These are phyloP conservation scores for Houttuynia cordata DNA, from an alignment of 164 flowering plant genomes.

Conservation along the genomic window DNA sequence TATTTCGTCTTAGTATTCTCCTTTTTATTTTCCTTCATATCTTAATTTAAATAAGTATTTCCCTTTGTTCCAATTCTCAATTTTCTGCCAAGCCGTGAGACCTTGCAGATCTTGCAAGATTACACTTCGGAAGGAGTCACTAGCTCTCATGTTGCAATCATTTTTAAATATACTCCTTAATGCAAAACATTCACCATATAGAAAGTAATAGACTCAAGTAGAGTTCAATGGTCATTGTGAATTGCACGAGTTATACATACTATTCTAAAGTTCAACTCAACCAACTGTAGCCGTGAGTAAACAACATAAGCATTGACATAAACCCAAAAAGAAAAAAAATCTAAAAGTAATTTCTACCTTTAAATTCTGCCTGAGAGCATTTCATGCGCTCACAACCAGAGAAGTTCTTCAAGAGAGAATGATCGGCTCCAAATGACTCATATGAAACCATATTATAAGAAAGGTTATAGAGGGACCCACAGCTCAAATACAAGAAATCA, in stretches of 20 bases:
- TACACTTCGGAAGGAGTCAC: neutral
- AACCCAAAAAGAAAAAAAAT: neutral
- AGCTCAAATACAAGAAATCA: no score
- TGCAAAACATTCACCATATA: neutral
- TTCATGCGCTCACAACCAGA: constrained; percentile 10
- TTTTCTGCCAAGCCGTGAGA: no score
- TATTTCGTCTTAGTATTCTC: no score
- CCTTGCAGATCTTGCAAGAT: no score
- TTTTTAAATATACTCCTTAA: neutral
- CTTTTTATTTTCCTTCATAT: no score
- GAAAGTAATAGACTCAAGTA: no score
- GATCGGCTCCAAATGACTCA: constrained; percentile 15
- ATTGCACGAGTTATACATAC: no score
- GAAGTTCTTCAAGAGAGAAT: constrained; percentile 4
- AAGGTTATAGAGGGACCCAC: neutral
- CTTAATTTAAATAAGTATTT: no score
- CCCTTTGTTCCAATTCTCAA: no score
- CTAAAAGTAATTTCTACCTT: constrained; percentile 10
- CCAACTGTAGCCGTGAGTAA: neutral
- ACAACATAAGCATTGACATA: neutral
- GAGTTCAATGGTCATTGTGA: no score
- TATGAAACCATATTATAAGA: constrained; percentile 16
- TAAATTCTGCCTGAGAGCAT: constrained; percentile 2
- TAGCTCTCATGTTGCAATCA: neutral
- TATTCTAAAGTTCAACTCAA: neutral